Conservation (phyloP, 208 protist genomes). For the Jaenimonas drosophilae region DNA sequence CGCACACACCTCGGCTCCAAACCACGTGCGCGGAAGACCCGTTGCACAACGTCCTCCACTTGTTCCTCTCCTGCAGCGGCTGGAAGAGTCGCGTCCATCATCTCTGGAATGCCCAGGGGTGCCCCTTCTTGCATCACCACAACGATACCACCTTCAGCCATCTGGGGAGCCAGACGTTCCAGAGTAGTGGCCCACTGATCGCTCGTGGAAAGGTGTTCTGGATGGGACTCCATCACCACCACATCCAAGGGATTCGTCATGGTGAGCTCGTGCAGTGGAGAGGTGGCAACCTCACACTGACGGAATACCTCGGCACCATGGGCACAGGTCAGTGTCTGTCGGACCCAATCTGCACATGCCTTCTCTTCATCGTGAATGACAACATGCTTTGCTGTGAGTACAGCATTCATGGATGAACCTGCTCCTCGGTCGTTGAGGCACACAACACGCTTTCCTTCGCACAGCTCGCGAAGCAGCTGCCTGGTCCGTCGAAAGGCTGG, state of each 20-base stretch:
- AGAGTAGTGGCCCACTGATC: slow-evolving; percentile 51
- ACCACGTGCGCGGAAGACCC: no score
- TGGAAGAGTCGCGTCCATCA: no score
- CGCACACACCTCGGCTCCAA: no score
- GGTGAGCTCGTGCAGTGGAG: slow-evolving; percentile 23
- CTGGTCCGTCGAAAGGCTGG: slow-evolving; percentile 55
- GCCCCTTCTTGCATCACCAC: slow-evolving; percentile 59
- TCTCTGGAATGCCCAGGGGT: slow-evolving; percentile 49
- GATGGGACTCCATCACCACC: slow-evolving; percentile 64
- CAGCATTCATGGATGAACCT: slow-evolving; percentile 51
- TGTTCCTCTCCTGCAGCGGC: no score
- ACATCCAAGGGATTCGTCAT: slow-evolving; percentile 36
- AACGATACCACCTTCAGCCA: slow-evolving; percentile 53
- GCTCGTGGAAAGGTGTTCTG: slow-evolving; percentile 21
- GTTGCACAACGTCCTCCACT: no score
- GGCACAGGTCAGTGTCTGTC: slow-evolving; percentile 65
- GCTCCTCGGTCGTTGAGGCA: slow-evolving; percentile 73
- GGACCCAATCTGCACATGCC: slow-evolving; percentile 28
- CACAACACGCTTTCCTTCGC: slow-evolving; percentile 51
- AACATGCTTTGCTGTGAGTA: slow-evolving; percentile 72
- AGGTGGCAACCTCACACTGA: slow-evolving; percentile 36
- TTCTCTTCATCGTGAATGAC: slow-evolving; percentile 38
- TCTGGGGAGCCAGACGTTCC: no score
- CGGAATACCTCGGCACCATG: slow-evolving; percentile 50
- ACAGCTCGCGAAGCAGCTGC: slow-evolving; percentile 52